Conservation (phyloP, 768 basidiomycete genomes). For the Amanita pseudoporphyria region DNA sequence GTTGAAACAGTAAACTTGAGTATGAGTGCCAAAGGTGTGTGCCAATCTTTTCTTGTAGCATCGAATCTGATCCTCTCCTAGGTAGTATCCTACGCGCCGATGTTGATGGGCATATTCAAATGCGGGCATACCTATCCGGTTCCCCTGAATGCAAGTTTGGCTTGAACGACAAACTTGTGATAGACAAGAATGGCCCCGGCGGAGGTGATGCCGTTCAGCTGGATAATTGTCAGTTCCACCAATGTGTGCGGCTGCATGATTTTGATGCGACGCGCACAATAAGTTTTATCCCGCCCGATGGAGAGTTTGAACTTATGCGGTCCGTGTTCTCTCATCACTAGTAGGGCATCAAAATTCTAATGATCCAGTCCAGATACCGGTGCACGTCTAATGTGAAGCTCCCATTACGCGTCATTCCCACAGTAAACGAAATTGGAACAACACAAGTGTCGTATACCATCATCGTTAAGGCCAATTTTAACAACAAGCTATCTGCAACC, state of each 20-base stretch:
- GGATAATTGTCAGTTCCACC: constrained; percentile 98
- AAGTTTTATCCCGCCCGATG: constrained; percentile 96
- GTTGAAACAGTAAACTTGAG: constrained; percentile 93
- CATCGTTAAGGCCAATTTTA: constrained; percentile 82
- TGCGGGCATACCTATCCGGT: constrained; percentile 95
- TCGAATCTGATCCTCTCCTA: constrained; percentile 17
- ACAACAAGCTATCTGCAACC: constrained; percentile 86
- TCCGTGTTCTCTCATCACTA: constrained; percentile 23
- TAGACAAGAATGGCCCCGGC: constrained; percentile 72
- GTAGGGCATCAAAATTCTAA: neutral
- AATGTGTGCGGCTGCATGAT: constrained; percentile 91
- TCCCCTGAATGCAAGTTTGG: constrained; percentile 99
- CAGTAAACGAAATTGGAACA: constrained; percentile 89
- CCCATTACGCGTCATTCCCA: constrained; percentile 82
- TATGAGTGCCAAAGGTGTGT: constrained; percentile 91
- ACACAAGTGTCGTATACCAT: constrained; percentile 87
- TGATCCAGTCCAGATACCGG: constrained; percentile 59
- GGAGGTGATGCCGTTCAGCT: constrained; percentile 81
- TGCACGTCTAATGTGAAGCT: constrained; percentile 95
- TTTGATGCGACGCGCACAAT: constrained; percentile 93
- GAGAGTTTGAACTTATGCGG: constrained; percentile 98
- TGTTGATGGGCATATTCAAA: constrained; percentile 95
- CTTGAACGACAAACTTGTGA: constrained; percentile 94
- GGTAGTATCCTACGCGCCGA: constrained; percentile 91
- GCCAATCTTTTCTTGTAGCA: neutral